Base-by-base conservation (phyloP, 2,329 filamentous ascomycete species). In the Fusarium pseudograminearum region DNA sequence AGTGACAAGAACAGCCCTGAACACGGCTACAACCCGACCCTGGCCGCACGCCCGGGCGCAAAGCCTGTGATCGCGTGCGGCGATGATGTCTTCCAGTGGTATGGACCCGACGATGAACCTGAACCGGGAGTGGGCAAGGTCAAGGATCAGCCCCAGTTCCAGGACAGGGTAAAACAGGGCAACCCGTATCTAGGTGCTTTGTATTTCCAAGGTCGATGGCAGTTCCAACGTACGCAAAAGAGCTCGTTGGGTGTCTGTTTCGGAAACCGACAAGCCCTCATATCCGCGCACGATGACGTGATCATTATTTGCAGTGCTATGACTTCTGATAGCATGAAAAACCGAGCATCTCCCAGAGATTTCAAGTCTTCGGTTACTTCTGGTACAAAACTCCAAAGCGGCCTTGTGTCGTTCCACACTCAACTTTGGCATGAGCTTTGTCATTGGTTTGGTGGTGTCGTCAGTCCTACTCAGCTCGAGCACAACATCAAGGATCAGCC, bases 401-500 rank as follows among this genome's bases (percentile, higher is more conserved):
- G 50, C 22, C 26, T 61, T 16, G 57, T 62, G 1, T 62, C 59
- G 0, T 61, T 61, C 33, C 40, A 41, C 1, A 61, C 59, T 0
- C 59, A 62, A 31, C 26, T 62, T 3, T 62, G 50, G 18, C 59
- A 62, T 7, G 59, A 62, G 57, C 57, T 62, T 6, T 33, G 36
- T 7, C 59, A 62, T 22, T 62, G 59, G 59, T 62, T 62, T 7
- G 59, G 59, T 0, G 59, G 59, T 12, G 59, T 62, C 3, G 22
- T 44, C 41, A 44, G 24, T 12, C 24, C 44, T 15, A 28, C n/a
- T 4, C 24, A 33, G 8, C 9, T 53, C 2, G 40, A 53, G 10
- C 59, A 61, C 36, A 40, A 28, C n/a, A 55, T 62, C 12, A 2
- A 61, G 40, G 59, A 62, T 4, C 46, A 62, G 0, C 9, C 36